Conservation (phyloP, 768 basidiomycete species). For the Termitomyces heimii region DNA sequence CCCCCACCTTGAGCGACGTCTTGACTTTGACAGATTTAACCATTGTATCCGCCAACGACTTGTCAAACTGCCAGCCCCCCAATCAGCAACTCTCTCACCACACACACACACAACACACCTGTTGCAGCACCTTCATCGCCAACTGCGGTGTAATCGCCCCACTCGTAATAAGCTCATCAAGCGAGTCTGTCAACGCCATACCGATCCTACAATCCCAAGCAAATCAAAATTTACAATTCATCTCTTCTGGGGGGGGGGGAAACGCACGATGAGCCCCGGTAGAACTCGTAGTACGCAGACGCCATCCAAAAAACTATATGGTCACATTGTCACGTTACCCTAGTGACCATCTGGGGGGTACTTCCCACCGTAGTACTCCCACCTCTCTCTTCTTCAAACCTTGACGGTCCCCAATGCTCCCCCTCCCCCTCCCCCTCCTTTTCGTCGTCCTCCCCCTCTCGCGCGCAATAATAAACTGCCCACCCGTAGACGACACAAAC, state of each 20-base stretch:
- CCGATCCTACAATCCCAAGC: conserved; percentile 91
- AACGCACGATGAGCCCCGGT: conserved; percentile 81
- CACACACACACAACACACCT: conserved; percentile 49
- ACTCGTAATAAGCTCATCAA: conserved; percentile 96
- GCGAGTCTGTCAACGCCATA: conserved; percentile 94
- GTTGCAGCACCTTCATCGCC: conserved; percentile 97
- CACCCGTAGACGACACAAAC: conserved; percentile 3
- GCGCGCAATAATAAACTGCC: not conserved
- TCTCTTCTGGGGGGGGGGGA: too few species aligned
- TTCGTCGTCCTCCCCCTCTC: not conserved
- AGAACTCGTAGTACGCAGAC: conserved; percentile 87
- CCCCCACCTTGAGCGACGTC: conserved; percentile 77
- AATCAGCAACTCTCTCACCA: not conserved
- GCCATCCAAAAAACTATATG: conserved; percentile 52
- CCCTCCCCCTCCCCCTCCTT: too few species aligned
- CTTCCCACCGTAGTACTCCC: too few species aligned
- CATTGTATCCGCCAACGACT: conserved; percentile 88
- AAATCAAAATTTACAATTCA: too few species aligned
- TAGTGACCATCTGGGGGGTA: too few species aligned
- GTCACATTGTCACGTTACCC: not conserved
- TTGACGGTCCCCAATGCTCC: conserved; percentile 6
- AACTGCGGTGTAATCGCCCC: conserved; percentile 96
- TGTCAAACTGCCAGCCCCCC: conserved; percentile 82
- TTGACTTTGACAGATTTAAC: conserved; percentile 93
- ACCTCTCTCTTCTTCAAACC: not conserved